These are phyloP conservation scores for Rhynchosporium secalis DNA, from an alignment of 2,329 filamentous ascomycete genomes.

Conservation along the genomic window DNA sequence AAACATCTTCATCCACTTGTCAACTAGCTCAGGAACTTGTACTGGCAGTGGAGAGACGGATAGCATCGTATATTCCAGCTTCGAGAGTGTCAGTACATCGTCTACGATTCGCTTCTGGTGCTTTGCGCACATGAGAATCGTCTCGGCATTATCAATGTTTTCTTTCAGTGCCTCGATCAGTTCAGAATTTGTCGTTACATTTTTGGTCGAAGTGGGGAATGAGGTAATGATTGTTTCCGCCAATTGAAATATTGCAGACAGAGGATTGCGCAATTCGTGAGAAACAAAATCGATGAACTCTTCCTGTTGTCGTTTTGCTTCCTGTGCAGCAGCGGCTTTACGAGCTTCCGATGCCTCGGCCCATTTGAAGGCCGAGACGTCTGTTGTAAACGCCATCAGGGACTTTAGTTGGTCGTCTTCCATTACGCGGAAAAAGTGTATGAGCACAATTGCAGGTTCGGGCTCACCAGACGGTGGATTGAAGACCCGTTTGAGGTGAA, in stretches of 20 bases:
- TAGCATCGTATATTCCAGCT: conserved; percentile 74
- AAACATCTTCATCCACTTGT: conserved; percentile 74
- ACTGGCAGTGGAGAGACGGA: conserved; percentile 70
- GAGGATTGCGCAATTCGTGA: conserved; percentile 72
- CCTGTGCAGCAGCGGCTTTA: conserved; percentile 53
- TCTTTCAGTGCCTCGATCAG: conserved; percentile 51
- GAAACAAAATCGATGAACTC: conserved; percentile 78
- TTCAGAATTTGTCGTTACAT: conserved; percentile 38
- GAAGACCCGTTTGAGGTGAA: conserved; percentile 35
- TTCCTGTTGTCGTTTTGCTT: conserved; percentile 69
- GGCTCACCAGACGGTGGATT: conserved; percentile 33
- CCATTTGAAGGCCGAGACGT: conserved; percentile 37
- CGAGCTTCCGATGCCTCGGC: conserved; percentile 41
- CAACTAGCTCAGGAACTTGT: conserved; percentile 61
- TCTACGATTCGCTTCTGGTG: conserved; percentile 81
- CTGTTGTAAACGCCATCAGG: conserved; percentile 36
- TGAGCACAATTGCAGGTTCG: conserved; percentile 31
- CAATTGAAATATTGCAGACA: conserved; percentile 74
- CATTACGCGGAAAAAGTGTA: conserved; percentile 29
- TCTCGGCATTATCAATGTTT: conserved; percentile 73
- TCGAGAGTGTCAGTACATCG: conserved; percentile 71
- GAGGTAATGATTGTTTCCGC: conserved; percentile 67
- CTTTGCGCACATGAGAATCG: conserved; percentile 74
- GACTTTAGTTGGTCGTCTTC: conserved; percentile 32
- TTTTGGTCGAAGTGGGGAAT: conserved; percentile 42